A percentile compares a stretch with the other conserved stretches of the same genome.
These are phyloP conservation scores for Chytriomyces sp. DNA, from an alignment of 192 early-diverging fungal genomes.

Conservation along the genomic window DNA sequence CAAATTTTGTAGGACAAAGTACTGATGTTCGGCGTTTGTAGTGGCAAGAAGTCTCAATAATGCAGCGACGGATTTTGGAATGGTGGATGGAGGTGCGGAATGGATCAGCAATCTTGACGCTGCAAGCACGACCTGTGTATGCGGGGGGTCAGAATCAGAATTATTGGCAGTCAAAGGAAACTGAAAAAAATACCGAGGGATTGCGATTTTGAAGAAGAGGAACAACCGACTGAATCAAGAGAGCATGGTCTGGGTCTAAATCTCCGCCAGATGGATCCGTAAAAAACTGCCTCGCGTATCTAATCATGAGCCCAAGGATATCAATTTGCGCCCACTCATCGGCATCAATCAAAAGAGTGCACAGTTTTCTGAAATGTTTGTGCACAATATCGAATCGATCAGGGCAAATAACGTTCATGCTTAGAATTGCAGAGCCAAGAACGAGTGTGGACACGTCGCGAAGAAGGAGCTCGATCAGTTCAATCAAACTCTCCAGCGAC, in stretches of 20 bases:
- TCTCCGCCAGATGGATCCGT: constrained; percentile 55
- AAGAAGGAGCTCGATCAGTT: constrained; percentile 75
- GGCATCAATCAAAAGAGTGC: constrained; percentile 79
- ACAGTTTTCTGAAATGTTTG: constrained; percentile 85
- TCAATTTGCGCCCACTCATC: constrained; percentile 98
- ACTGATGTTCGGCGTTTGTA: constrained; percentile 76
- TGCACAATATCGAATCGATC: constrained; percentile 86
- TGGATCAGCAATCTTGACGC: constrained; percentile 41
- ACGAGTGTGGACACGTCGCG: constrained; percentile 86
- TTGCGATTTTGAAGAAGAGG: constrained; percentile 85
- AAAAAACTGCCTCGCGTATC: constrained; percentile 76
- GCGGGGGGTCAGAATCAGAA: not conserved
- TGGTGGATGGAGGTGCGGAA: constrained; percentile 29
- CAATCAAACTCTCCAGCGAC: constrained; percentile 76
- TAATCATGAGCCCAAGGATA: constrained; percentile 75
- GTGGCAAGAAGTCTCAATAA: constrained; percentile 72
- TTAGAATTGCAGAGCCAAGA: constrained; percentile 82
- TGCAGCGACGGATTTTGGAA: constrained; percentile 46
- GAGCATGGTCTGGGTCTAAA: constrained; percentile 81
- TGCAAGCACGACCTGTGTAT: constrained; percentile 43
- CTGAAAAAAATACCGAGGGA: constrained; percentile 3
- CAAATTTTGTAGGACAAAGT: constrained; percentile 78
- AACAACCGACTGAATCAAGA: constrained; percentile 68
- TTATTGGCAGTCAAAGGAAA: not conserved
- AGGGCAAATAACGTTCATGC: constrained; percentile 88